Base-by-base conservation (phyloP, 441 rosid species). In the Croton setiger region DNA sequence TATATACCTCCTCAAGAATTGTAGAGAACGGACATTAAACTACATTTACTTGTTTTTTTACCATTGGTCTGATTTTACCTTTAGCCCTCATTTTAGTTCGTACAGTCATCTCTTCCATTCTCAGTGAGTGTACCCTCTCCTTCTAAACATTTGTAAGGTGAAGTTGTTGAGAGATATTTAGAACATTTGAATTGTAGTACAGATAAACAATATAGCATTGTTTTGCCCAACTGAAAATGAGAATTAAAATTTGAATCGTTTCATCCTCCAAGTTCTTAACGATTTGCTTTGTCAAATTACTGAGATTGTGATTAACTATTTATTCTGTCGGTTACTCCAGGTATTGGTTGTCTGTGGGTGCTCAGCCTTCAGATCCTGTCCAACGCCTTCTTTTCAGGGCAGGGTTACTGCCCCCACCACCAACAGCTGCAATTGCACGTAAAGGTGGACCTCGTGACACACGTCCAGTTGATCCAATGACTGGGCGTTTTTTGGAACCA, bases 281-380 rank as follows among this genome's bases (percentile, higher is more conserved):
- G 35, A 59, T 59, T 17, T 36, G 45, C 44, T 14, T 37, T 36
- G 12, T 35, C 21, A 33, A 35, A 58, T 58, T 58, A 58, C 5
- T 2, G 2, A 45, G 12, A 8, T 47, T 63, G 6, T 20, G 20
- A 37, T 23, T 2, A 10, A 17, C 23, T 20, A 31, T 10, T 33
- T 62, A 20, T 52, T 53, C 15, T 74, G 7, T 21, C 43, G 36
- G 14, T 59, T 70, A 67, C 31, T 75, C 47, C 74, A 93, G 97
- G 85, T 91, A 91, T 72, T 93, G 97, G 97, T 74, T 91, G 64
- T 91, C 98, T 6, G 97, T 93, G 61, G 98, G 97, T 72, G 98
- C 96, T 67, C 96, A 89, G 83, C 83, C 97, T 59, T 89, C 97
- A 15, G 93, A 93, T 13, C 97, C 96, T 0, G 95, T 91, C 68